Conservation (phyloP, 2,329 filamentous ascomycete species). For the Emergomyces orientalis region DNA sequence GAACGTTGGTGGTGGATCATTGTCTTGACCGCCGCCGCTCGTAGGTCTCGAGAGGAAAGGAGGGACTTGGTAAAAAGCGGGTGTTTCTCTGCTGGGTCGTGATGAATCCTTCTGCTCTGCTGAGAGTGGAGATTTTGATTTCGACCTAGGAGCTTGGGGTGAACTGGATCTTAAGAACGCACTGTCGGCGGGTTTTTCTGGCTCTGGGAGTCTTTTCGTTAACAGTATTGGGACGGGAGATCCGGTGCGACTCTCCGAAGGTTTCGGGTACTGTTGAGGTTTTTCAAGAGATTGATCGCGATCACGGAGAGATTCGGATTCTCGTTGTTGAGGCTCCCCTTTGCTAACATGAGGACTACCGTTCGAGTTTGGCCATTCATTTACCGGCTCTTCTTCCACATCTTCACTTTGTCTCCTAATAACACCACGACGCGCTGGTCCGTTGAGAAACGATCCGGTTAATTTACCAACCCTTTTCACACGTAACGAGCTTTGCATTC, state of each 20-base stretch:
- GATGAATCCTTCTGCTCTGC: slow-evolving; percentile 34
- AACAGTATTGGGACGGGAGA: slow-evolving; percentile 15
- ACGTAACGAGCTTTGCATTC: slow-evolving; percentile 63
- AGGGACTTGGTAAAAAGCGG: slow-evolving; percentile 52
- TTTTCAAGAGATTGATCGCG: slow-evolving; percentile 11
- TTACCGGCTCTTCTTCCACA: slow-evolving; percentile 37
- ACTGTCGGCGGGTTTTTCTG: background rate
- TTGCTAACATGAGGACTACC: slow-evolving; percentile 22
- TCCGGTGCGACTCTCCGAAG: slow-evolving; percentile 16
- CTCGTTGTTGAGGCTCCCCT: slow-evolving; percentile 11
- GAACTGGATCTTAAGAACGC: slow-evolving; percentile 26
- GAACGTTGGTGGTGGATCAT: slow-evolving; percentile 63
- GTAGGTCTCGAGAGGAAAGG: slow-evolving; percentile 51
- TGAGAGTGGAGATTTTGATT: slow-evolving; percentile 34
- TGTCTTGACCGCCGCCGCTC: slow-evolving; percentile 72
- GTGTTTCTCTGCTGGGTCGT: slow-evolving; percentile 34
- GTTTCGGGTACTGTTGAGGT: slow-evolving; percentile 14
- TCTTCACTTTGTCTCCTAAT: slow-evolving; percentile 54
- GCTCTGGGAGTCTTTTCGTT: background rate
- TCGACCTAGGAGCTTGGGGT: slow-evolving; percentile 28
- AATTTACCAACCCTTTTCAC: slow-evolving; percentile 68
- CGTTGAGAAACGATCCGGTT: slow-evolving; percentile 68
- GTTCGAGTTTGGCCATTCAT: slow-evolving; percentile 21
- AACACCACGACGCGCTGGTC: slow-evolving; percentile 66
- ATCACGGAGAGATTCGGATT: slow-evolving; percentile 5